Base-by-base conservation (phyloP, 75 land plant species). In the Picea glauca region DNA sequence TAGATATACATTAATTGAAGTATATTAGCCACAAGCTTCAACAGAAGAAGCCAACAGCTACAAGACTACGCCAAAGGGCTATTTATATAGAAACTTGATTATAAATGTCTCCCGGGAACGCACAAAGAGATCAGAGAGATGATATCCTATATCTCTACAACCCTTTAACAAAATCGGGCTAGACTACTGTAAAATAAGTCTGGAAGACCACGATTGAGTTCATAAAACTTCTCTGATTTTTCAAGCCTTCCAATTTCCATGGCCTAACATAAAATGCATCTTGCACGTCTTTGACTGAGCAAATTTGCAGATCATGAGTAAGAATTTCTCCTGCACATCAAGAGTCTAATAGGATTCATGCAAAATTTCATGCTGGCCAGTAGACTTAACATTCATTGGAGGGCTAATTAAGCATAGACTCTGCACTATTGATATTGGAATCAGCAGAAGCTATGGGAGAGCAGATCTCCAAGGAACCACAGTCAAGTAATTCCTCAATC, bases 401-500 rank as follows among this genome's bases (percentile, higher is more conserved):
- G 11, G 21, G 20, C 40, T 70, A 70, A 38, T 70, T 70, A 40
- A 43, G 23, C 54, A 70, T 70, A 18, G 56, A 70, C 26, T 40
- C 54, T 70, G 54, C n/a, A 40, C 13, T 70, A n/a, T 4, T 70
- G 54, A 70, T 43, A 70, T 8, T 70, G 31, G 77, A 75, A 75
- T 50, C 63, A 75, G 26, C 31, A 75, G 77, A 75, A 58, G 77
- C 33, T 21, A 62, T 15, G 30, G 77, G 61, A 3, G 61, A 30
- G 58, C 86, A 63, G 78, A 87, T 89, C 14, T 87, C 59, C 3
- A 85, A 83, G 17, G 78, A 60, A 13, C 89, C 85, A 56, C 83
- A 85, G 35, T 90, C 85, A 64, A 90, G 79, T 26, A 90, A 60
- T 78, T 90, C 91, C 78, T 90, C 84, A 80, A 90, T 90, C 91